Percentiles rank a stretch among this genome's conserved stretches.
Evolutionary conservation across 768 basidiomycete species (phyloP).

Genomic region (Phlebiopsis flavidoalba): DNA sequence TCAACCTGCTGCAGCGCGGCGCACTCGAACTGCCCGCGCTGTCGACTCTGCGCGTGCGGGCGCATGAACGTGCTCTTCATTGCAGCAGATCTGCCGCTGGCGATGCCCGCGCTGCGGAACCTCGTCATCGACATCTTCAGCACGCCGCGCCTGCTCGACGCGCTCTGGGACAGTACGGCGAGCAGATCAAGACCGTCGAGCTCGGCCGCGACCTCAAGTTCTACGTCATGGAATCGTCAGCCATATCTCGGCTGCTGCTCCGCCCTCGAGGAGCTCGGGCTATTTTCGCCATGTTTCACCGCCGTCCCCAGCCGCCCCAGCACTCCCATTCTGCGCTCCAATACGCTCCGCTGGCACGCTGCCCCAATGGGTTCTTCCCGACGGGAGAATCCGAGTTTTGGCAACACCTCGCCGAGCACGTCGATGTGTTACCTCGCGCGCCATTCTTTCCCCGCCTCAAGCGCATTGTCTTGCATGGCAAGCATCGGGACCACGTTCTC

Average conservation of each 20-base stretch:
- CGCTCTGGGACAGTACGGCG: constrained; percentile 47
- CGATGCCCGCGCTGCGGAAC: constrained; percentile 47
- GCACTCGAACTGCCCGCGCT: constrained; percentile 39
- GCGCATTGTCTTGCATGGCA: constrained; percentile 44
- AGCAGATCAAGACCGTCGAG: constrained; percentile 48
- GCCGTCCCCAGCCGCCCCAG: not conserved
- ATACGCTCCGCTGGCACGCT: constrained; percentile 48
- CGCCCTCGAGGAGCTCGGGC: constrained; percentile 47
- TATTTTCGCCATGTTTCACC: constrained; percentile 29
- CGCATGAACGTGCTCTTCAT: constrained; percentile 46
- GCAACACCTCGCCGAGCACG: constrained; percentile 41
- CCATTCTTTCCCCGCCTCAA: constrained; percentile 42
- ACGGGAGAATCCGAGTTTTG: constrained; percentile 31
- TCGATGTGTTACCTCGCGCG: constrained; percentile 37
- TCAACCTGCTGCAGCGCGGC: constrained; percentile 14
- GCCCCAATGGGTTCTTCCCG: constrained; percentile 38
- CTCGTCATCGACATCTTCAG: constrained; percentile 48
- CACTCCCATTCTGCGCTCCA: constrained; percentile 28
- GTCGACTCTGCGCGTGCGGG: constrained; percentile 49
- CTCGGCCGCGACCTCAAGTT: constrained; percentile 56
- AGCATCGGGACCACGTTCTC: constrained; percentile 39
- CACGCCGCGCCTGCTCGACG: constrained; percentile 30
- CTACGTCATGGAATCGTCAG: constrained; percentile 43
- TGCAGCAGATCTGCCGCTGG: constrained; percentile 45
- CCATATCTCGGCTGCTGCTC: constrained; percentile 41